Evolutionary conservation across 306 rosid genomes (phyloP).

Genomic region (Castanopsis chinensis): DNA sequence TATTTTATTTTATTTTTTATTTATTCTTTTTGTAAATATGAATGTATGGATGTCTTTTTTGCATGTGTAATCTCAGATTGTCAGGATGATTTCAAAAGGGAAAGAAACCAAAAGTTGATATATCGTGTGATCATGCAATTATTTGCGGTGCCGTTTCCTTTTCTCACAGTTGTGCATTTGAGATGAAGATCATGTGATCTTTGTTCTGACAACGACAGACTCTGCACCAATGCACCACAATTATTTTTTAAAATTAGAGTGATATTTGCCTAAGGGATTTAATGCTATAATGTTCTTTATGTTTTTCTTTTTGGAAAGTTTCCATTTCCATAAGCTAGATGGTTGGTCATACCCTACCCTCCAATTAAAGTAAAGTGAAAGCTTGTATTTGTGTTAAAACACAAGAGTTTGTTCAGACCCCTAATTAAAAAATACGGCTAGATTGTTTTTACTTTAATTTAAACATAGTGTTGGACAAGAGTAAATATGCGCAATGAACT

Average conservation of each 20-base stretch:
- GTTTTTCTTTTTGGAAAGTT: background rate
- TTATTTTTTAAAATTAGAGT: background rate
- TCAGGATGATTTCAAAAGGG: constrained; percentile 38
- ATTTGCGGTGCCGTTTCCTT: constrained; percentile 17
- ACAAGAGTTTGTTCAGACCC: no score
- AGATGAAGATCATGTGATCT: background rate
- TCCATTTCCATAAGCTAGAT: background rate
- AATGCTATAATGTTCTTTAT: background rate
- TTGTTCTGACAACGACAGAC: background rate
- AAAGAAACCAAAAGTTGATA: constrained; percentile 67
- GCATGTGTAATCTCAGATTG: no score
- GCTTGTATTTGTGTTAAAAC: no score
- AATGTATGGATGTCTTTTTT: no score
- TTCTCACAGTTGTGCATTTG: background rate
- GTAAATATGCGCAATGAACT: no score
- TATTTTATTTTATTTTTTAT: no score
- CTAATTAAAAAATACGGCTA: no score
- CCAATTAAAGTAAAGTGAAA: no score
- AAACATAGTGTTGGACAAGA: no score
- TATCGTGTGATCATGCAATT: constrained; percentile 38
- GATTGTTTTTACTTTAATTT: no score
- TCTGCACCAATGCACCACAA: no score
- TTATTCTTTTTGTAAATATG: no score
- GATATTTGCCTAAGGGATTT: background rate
- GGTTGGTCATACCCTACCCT: background rate